Percentiles rank a stretch among this genome's conserved stretches.
phyloP scores from a whole-genome alignment of 352 stramenopile species.

The Phytophthora cactorum region DNA sequence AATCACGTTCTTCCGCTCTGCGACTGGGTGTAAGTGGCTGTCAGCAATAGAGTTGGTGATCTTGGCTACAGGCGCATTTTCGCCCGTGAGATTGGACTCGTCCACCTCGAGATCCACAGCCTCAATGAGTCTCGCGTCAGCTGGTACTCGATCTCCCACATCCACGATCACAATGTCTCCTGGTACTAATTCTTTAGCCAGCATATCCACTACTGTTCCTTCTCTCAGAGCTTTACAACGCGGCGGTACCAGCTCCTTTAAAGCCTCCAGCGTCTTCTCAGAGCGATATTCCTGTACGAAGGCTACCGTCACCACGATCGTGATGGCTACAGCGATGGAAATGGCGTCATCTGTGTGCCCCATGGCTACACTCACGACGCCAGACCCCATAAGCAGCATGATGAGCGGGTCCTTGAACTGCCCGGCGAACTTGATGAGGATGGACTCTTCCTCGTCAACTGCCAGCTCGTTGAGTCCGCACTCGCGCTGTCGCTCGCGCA shows the following conservation, averaged over 20 bases:
- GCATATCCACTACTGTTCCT: constrained; percentile 61
- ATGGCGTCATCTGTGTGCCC: constrained; percentile 96
- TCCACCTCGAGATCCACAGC: constrained; percentile 91
- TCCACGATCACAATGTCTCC: constrained; percentile 91
- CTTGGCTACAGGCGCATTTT: constrained; percentile 89
- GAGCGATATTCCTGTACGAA: constrained; percentile 92
- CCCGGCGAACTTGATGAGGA: constrained; percentile 91
- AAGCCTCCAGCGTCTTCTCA: constrained; percentile 86
- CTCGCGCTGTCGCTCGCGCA: constrained; percentile 71
- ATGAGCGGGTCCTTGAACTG: constrained; percentile 99
- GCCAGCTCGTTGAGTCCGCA: constrained; percentile 78
- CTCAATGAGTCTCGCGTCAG: constrained; percentile 92
- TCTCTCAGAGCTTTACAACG: constrained; percentile 72
- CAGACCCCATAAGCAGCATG: constrained; percentile 94
- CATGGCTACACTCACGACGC: constrained; percentile 91
- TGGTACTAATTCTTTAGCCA: constrained; percentile 79
- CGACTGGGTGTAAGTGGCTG: constrained; percentile 72
- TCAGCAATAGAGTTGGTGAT: constrained; percentile 66
- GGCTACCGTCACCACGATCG: constrained; percentile 97
- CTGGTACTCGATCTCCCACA: constrained; percentile 93
- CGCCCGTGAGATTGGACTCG: constrained; percentile 95
- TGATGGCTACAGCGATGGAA: constrained; percentile 95
- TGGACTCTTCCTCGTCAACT: constrained; percentile 77
- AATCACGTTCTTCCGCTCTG: constrained; percentile 91
- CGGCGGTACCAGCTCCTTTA: constrained; percentile 83